These are phyloP conservation scores for Arxiozyma heterogenica DNA, from an alignment of 1,139 yeast species.

Conservation along the genomic window DNA sequence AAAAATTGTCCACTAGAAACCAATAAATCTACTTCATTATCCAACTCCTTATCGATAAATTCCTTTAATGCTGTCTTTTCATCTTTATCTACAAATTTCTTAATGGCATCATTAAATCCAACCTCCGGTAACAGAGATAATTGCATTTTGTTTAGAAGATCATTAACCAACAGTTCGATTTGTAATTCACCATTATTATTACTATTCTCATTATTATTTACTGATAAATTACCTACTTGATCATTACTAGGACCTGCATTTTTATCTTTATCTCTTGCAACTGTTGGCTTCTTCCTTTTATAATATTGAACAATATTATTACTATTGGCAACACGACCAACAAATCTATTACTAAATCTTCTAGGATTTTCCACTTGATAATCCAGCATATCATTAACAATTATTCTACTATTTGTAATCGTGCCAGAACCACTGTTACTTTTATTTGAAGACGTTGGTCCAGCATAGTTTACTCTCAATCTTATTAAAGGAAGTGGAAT, in stretches of 20 bases:
- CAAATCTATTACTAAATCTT: slow-evolving; percentile 81
- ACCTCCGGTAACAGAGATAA: slow-evolving; percentile 65
- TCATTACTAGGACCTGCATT: slow-evolving; percentile 7
- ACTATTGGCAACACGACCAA: slow-evolving; percentile 82
- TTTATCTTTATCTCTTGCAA: slow-evolving; percentile 21
- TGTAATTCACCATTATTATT: slow-evolving; percentile 34
- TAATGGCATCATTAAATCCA: slow-evolving; percentile 68
- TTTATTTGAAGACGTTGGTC: slow-evolving; percentile 27
- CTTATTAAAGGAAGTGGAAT: slow-evolving; percentile 72
- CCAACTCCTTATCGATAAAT: slow-evolving; percentile 61
- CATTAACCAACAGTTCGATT: slow-evolving; percentile 53
- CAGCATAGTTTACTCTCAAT: slow-evolving; percentile 77
- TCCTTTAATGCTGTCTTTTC: slow-evolving; percentile 63
- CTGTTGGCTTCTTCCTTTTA: slow-evolving; percentile 32
- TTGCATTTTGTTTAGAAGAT: slow-evolving; percentile 52
- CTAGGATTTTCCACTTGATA: slow-evolving; percentile 87
- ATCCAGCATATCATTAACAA: slow-evolving; percentile 33
- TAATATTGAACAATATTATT: slow-evolving; percentile 74
- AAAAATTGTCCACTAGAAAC: slow-evolving; percentile 35
- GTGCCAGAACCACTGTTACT: background rate
- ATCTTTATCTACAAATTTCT: slow-evolving; percentile 68
- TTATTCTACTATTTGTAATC: slow-evolving; percentile 9
- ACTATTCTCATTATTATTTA: background rate
- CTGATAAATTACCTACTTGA: background rate
- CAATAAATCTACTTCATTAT: slow-evolving; percentile 50